Evolutionary conservation across 441 rosid species (phyloP).

Genomic region (Erodium moschatum): DNA sequence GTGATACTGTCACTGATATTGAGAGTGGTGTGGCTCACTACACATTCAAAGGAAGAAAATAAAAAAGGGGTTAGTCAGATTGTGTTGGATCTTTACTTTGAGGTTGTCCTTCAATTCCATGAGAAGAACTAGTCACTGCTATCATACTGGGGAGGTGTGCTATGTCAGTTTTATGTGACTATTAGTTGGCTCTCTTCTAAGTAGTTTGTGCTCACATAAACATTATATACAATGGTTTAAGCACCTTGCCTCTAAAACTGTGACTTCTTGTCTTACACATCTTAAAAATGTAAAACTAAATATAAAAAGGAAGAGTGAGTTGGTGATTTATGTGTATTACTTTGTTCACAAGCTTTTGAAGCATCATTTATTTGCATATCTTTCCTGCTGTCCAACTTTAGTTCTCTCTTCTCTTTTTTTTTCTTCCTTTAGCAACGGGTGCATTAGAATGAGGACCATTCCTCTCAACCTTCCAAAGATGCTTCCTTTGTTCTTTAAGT

Average conservation of each 20-base stretch:
- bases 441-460: conserved; percentile 15
- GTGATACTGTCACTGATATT: conserved; percentile 10
- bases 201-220: conserved; percentile 21
- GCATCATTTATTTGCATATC: conserved; percentile 12
- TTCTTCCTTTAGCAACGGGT: conserved; percentile 16
- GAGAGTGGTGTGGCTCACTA: conserved; percentile 15
- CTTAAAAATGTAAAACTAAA: not conserved
- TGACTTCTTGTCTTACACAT: not conserved
- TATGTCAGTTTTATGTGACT: not conserved
- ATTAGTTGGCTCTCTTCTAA: conserved; percentile 18
- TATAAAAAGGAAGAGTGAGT: not conserved
- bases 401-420: conserved; percentile 7
- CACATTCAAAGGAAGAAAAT: conserved; percentile 6
- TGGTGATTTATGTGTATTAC: conserved; percentile 7
- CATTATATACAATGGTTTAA: not conserved
- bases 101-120: conserved; percentile 1
- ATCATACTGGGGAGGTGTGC: conserved; percentile 22
- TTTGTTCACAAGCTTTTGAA: conserved; percentile 15
- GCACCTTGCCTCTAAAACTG: not conserved
- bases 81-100: conserved; percentile 14
- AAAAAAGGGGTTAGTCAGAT: not conserved
- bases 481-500: conserved; percentile 20
- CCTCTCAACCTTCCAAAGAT: conserved; percentile 18
- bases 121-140: conserved; percentile 21
- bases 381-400: not conserved